Percentiles rank a stretch among this genome's conserved stretches.
Evolutionary conservation across 2,329 filamentous ascomycete genomes (phyloP).

Genomic region (Aureobasidium sp.): DNA sequence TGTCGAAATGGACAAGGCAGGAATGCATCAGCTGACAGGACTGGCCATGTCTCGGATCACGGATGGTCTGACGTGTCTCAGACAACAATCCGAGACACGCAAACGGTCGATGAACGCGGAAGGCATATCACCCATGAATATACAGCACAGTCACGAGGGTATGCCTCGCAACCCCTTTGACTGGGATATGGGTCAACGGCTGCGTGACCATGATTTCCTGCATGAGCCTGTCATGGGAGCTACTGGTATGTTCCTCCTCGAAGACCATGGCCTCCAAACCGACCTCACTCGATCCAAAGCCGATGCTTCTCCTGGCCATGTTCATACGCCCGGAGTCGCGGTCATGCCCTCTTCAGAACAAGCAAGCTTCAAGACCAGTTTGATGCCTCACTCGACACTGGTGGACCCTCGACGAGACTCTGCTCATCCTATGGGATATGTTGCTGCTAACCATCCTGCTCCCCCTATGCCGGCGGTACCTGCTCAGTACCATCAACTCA

Average conservation of each 20-base stretch:
- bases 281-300: neutral
- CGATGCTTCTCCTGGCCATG: neutral
- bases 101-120: neutral
- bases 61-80: slow-evolving; percentile 15
- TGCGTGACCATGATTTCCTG: slow-evolving; percentile 17
- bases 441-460: neutral
- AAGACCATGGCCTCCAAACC: slow-evolving; percentile 35
- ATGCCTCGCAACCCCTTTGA: neutral
- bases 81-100: slow-evolving; percentile 12
- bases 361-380: neutral
- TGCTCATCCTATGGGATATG: neutral
- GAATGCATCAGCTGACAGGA: slow-evolving; percentile 37
- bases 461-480: neutral
- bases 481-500: neutral
- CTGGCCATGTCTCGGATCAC: slow-evolving; percentile 34
- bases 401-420: neutral
- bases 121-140: neutral
- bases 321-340: neutral
- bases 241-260: slow-evolving; percentile 39
- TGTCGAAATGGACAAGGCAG: slow-evolving; percentile 31
- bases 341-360: neutral
- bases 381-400: neutral
- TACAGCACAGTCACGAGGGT: neutral
- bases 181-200: slow-evolving; percentile 13
- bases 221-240: slow-evolving; percentile 37